Base-by-base conservation (phyloP, 2,329 filamentous ascomycete genomes). In the Tolypocladium cylindrosporum region DNA sequence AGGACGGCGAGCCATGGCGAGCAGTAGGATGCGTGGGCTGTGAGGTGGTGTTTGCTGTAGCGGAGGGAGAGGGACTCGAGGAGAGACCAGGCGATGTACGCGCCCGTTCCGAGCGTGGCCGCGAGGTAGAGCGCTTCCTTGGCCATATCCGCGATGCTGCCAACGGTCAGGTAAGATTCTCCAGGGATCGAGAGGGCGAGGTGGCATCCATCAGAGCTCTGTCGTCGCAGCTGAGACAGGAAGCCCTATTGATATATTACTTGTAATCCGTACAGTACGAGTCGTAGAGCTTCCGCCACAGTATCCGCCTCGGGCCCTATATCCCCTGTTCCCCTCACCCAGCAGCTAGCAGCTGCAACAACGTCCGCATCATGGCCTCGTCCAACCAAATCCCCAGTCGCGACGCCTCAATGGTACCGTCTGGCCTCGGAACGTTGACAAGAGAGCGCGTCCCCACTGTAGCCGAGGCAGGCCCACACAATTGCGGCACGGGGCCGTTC, bases 1-100 rank as follows among this genome's bases (percentile, higher is more conserved):
- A 64, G 6, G 14, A 64, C n/a, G 27, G 55, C 56, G 13, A 41
- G 19, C 61, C 61, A 66, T 45, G 59, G 56, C 8, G 62, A 55
- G 19, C 61, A 48, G 41, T 60, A 37, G 11, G 59, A 55, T 21
- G 57, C 55, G 16, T 34, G 53, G 19, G 56, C 43, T 21, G 54
- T 56, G 53, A 61, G 40, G 50, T 37, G 51, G 54, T 58, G 41
- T 3, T 50, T 14, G 42, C 45, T 27, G 51, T 53, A 24, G 45
- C 54, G 43, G 11, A 58, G 27, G 36, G 27, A 36, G 27, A 60
- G 37, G 24, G 36, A n/a, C 43, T 61, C 55, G 31, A 51, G 27
- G 50, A 55, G 24, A 14, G 56, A 34, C 27, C 55, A 62, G 36
- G 50, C 45, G 16, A 62, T 55, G 45, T 62, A 61, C 21, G 54